These are phyloP conservation scores for Tylopilus sp. DNA, from an alignment of 1,284 basidiomycete genomes.

Conservation along the genomic window DNA sequence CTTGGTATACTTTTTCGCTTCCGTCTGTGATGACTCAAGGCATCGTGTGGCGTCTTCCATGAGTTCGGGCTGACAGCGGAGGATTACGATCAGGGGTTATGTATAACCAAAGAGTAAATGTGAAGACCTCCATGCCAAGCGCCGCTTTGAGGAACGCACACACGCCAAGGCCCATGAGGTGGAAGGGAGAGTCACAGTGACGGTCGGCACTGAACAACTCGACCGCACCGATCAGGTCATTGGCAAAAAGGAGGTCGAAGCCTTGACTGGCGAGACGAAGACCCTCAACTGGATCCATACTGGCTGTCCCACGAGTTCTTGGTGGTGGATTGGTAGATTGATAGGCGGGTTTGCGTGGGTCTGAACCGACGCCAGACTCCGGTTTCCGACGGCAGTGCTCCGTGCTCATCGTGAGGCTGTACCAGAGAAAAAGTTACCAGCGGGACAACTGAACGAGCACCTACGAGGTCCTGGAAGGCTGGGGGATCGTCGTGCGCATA, in stretches of 20 bases:
- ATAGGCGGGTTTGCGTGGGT: not conserved
- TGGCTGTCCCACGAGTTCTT: not conserved
- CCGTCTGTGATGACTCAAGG: conserved; percentile 56
- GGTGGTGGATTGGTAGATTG: conserved; percentile 1
- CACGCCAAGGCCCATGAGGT: conserved; percentile 67
- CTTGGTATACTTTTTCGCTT: conserved; percentile 54
- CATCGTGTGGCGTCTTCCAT: conserved; percentile 50
- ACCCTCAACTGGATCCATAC: conserved; percentile 33
- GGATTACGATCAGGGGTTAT: not conserved
- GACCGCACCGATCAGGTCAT: conserved; percentile 55
- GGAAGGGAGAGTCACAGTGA: conserved; percentile 54
- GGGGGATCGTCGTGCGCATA: no score
- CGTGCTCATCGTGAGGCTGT: not conserved
- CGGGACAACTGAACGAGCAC: no score
- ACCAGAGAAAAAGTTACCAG: no score
- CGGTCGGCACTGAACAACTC: conserved; percentile 43
- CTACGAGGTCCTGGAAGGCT: no score
- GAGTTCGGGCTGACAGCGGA: conserved; percentile 23
- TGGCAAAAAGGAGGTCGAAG: conserved; percentile 66
- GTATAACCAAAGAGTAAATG: not conserved
- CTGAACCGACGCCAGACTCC: conserved; percentile 1
- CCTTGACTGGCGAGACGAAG: conserved; percentile 53
- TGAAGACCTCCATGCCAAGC: conserved; percentile 72
- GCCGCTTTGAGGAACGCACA: conserved; percentile 73
- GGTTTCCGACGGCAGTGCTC: conserved; percentile 15